Conservation (phyloP, 1,139 yeast genomes). For the Hemisphaericaspora xylanilytica region DNA sequence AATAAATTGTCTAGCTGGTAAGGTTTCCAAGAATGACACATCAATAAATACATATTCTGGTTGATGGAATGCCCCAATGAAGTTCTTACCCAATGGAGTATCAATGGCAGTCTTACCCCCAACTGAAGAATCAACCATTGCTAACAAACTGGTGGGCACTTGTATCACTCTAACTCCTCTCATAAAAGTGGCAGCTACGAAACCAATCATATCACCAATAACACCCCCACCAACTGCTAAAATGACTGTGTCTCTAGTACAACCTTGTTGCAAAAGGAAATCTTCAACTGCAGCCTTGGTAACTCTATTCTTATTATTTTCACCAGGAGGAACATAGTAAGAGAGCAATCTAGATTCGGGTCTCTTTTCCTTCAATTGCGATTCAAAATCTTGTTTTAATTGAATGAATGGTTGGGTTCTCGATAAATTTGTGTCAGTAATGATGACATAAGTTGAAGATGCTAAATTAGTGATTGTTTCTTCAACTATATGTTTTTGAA, state of each 20-base stretch:
- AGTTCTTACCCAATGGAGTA: slow-evolving; percentile 95
- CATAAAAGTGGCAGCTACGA: slow-evolving; percentile 98
- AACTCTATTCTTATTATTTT: slow-evolving; percentile 79
- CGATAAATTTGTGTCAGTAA: slow-evolving; percentile 82
- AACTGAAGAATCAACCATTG: slow-evolving; percentile 98
- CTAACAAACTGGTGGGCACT: slow-evolving; percentile 86
- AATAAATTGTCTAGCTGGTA: slow-evolving; percentile 91
- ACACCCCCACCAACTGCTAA: slow-evolving; percentile 98
- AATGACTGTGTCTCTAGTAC: slow-evolving; percentile 94
- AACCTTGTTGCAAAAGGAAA: slow-evolving; percentile 76
- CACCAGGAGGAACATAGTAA: slow-evolving; percentile 89
- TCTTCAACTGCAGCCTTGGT: slow-evolving; percentile 96
- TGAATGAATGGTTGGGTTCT: slow-evolving; percentile 58
- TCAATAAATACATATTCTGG: slow-evolving; percentile 89
- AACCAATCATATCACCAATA: slow-evolving; percentile 99
- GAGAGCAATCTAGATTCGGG: slow-evolving; percentile 64
- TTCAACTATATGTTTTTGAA: slow-evolving; percentile 70
- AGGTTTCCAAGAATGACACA: slow-evolving; percentile 78
- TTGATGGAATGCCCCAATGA: slow-evolving; percentile 97
- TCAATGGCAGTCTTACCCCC: slow-evolving; percentile 99
- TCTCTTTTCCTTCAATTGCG: slow-evolving; percentile 24
- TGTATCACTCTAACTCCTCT: slow-evolving; percentile 95
- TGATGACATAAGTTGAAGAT: slow-evolving; percentile 88
- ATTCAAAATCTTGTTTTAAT: slow-evolving; percentile 34
- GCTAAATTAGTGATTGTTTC: slow-evolving; percentile 62